These are phyloP conservation scores for Alternaria novae-zelandiae DNA, from an alignment of 2,329 filamentous ascomycete genomes.

Conservation along the genomic window DNA sequence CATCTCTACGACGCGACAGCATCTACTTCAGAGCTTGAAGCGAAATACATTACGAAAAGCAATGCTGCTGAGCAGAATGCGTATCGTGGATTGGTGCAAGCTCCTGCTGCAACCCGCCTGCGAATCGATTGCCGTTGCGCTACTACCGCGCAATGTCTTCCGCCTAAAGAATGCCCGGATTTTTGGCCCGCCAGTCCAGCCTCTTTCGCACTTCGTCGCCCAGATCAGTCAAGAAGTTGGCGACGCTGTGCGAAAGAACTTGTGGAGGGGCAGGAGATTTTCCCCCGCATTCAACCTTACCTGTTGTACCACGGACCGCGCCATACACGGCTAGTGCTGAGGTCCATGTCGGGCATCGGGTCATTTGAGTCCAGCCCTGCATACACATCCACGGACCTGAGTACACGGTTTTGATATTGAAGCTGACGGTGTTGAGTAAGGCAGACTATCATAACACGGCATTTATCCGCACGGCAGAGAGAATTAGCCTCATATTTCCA, in stretches of 20 bases:
- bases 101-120: not conserved
- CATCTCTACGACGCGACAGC: not conserved
- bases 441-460: not conserved
- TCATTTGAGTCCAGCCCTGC: not conserved
- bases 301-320: slow-evolving; percentile 2
- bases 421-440: not conserved
- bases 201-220: not conserved
- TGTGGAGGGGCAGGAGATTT: not conserved
- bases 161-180: not conserved
- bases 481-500: not conserved
- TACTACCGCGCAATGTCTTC: not conserved
- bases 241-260: not conserved
- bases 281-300: slow-evolving; percentile 4
- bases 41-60: not conserved
- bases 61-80: not conserved
- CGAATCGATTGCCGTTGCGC: not conserved
- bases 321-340: not conserved
- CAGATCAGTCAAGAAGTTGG: not conserved
- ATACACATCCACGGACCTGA: not conserved
- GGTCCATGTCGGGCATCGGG: slow-evolving; percentile 3
- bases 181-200: not conserved
- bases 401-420: not conserved
- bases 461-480: not conserved
- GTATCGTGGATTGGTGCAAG: not conserved
- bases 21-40: not conserved